Percentiles rank a stretch among this genome's conserved stretches.
These are phyloP conservation scores for Phlyctochytrium bullatum DNA, from an alignment of 192 early-diverging fungal species.

Conservation along the genomic window DNA sequence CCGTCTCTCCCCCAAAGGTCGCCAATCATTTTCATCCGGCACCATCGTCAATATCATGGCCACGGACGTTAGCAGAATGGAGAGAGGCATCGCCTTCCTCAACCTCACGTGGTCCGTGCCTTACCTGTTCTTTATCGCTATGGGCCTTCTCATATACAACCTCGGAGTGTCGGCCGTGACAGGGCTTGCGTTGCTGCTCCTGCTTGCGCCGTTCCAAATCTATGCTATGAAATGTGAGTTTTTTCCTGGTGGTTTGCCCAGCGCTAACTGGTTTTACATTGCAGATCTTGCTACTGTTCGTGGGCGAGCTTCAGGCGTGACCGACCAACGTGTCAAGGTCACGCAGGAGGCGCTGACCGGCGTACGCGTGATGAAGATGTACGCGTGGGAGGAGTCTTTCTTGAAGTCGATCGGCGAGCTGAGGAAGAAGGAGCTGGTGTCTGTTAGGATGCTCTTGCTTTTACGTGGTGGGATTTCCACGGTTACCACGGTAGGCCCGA, in stretches of 20 bases:
- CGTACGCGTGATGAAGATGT: constrained; percentile 71
- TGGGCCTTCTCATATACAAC: constrained; percentile 15
- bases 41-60: constrained; percentile 58
- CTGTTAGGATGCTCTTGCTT: constrained; percentile 20
- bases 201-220: constrained; percentile 17
- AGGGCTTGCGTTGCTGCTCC: constrained; percentile 9
- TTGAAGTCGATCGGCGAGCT: constrained; percentile 24
- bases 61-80: constrained; percentile 25
- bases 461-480: constrained; percentile 4
- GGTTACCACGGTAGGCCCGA: constrained; percentile 15
- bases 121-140: constrained; percentile 15
- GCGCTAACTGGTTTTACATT: not conserved
- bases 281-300: not conserved
- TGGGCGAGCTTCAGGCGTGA: not conserved
- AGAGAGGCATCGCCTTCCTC: constrained; percentile 8
- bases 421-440: constrained; percentile 30
- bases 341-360: constrained; percentile 63
- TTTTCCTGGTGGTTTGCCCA: not conserved
- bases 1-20: constrained; percentile 32
- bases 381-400: constrained; percentile 63
- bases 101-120: constrained; percentile 22
- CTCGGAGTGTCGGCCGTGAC: constrained; percentile 16
- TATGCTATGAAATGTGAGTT: not conserved
- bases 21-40: constrained; percentile 58
- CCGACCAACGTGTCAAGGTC: constrained; percentile 66